Evolutionary conservation across 2,329 filamentous ascomycete genomes (phyloP), one percentile per base, ranked within the genome.

Genomic region (Aspergillus pseudonomiae): DNA sequence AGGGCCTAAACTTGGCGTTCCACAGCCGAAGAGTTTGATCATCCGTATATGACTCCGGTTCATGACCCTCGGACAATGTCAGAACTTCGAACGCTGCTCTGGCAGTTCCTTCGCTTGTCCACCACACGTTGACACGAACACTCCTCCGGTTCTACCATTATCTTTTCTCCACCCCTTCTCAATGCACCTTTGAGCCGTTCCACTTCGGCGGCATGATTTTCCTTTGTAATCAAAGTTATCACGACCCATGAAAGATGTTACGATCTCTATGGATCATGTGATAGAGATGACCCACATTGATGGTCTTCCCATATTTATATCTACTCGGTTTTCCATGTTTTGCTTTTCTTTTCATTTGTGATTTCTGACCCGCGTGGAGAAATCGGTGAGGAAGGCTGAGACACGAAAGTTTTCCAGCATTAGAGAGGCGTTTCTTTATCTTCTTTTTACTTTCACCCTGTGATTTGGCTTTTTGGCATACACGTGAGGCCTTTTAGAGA

Each of bases 241-340:
- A 75, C 71, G 70, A 72, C 71, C 66, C 68, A 75, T 71, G 73
- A 75, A 76, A 76, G 75, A 76, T 70, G 70, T 77, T 77, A 79
- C 73, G 77, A 78, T 78, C 74, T 72, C 74, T 71, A 77, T 75
- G 75, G 73, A 73, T 77, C 72, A 77, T 75, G 74, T 72, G 74
- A 78, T 78, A 78, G 75, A 77, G 71, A 75, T 73, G 74, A 70
- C 65, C 67, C 68, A 72, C 69, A 65, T 65, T 69, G 66, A 64
- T 68, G 66, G 62, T 58, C 66, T 64, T 65, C 57, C 64, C 28
- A 65, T 65, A 61, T 57, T 65, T 59, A 58, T 59, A 60, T 59
- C 56, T 62, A 68, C 41, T 61, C 50, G 55, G 60, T 62, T 63
- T 63, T 64, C 32, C 34, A 19, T 41, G 39, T 46, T 62, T 41